Percentiles rank a stretch among this genome's conserved stretches.
Conservation (phyloP, 176 grass and related monocot genomes). For the Avena sativa region DNA sequence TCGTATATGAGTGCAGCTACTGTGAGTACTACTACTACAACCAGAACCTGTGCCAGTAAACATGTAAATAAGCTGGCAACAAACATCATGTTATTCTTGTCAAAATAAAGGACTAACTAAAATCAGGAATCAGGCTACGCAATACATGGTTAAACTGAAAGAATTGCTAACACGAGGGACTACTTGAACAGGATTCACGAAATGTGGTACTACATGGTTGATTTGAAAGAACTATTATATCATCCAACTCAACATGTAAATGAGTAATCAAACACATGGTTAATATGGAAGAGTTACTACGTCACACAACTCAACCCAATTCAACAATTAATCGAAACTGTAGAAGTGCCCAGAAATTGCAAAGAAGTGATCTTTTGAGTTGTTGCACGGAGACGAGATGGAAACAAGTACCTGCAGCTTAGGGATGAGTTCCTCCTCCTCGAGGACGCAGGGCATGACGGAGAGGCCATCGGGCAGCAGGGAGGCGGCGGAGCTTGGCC, state of each 20-base stretch:
- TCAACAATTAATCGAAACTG: background rate
- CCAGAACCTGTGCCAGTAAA: background rate
- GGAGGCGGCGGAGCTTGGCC: background rate
- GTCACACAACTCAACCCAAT: background rate
- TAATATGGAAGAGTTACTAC: background rate
- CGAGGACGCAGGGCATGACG: slow-evolving; percentile 39
- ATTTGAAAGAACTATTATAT: too few relatives aligned
- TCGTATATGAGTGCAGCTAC: background rate
- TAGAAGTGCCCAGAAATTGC: background rate
- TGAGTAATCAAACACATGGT: background rate
- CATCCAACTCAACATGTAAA: too few relatives aligned
- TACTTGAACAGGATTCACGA: background rate
- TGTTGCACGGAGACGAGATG: background rate
- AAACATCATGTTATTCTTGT: background rate
- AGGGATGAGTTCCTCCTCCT: slow-evolving; percentile 53
- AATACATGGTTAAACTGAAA: background rate
- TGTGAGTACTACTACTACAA: background rate
- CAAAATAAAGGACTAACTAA: background rate
- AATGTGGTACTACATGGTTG: too few relatives aligned
- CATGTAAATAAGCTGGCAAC: background rate
- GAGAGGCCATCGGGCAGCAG: background rate
- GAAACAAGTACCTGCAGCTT: slow-evolving; percentile 51
- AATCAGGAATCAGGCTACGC: background rate
- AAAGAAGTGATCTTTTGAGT: background rate
- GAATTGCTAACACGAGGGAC: background rate